Conservation (phyloP, 352 stramenopile species). For the Globisporangium megalacanthum region DNA sequence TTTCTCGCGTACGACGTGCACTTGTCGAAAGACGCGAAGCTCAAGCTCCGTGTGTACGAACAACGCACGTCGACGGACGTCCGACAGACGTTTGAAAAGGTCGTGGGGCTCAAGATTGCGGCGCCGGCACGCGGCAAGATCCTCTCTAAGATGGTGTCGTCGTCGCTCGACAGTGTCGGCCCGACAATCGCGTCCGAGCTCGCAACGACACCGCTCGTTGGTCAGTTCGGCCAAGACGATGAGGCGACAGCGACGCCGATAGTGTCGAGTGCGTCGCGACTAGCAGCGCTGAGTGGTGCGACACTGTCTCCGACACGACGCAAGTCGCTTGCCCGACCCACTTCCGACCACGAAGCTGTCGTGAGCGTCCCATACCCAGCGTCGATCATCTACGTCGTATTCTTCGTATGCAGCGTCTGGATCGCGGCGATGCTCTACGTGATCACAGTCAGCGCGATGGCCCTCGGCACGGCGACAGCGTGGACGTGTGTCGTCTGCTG, state of each 20-base stretch:
- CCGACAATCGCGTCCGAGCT: constrained; percentile 46
- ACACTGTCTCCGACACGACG: background rate
- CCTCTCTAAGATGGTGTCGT: constrained; percentile 47
- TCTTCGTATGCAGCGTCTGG: constrained; percentile 37
- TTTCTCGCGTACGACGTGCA: constrained; percentile 57
- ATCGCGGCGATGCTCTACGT: constrained; percentile 33
- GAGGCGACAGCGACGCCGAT: background rate
- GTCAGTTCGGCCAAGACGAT: background rate
- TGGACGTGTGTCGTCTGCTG: constrained; percentile 52
- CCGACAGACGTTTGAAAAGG: constrained; percentile 58
- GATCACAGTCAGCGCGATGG: constrained; percentile 34
- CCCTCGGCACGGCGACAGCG: constrained; percentile 39
- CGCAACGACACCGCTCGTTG: constrained; percentile 12
- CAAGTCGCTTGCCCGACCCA: constrained; percentile 7
- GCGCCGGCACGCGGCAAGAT: constrained; percentile 62
- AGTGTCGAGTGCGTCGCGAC: constrained; percentile 9
- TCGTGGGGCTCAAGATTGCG: constrained; percentile 67
- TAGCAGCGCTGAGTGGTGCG: constrained; percentile 1
- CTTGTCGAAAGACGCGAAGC: constrained; percentile 61
- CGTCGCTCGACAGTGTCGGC: constrained; percentile 48
- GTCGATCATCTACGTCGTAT: constrained; percentile 57
- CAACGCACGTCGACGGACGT: constrained; percentile 21
- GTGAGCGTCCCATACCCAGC: constrained; percentile 54
- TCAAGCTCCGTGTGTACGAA: constrained; percentile 49
- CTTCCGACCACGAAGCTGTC: constrained; percentile 4